phyloP scores from a whole-genome alignment of 805 yeast species.

The Ogataea naganishii region DNA sequence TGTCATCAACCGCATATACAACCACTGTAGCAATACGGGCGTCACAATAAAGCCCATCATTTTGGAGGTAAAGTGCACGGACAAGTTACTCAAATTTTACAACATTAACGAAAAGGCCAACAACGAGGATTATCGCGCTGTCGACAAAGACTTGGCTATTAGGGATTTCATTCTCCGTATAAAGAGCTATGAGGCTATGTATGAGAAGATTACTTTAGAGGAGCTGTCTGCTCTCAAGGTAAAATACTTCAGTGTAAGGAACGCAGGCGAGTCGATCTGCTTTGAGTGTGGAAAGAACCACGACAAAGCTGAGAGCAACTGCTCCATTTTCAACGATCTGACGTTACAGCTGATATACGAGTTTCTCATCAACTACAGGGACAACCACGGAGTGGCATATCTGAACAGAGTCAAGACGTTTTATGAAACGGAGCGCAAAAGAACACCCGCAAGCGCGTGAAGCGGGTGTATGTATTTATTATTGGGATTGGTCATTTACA shows the following conservation, averaged over 20 bases:
- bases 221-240: constrained; percentile 21
- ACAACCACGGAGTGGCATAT: constrained; percentile 22
- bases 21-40: constrained; percentile 38
- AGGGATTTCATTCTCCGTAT: constrained; percentile 53
- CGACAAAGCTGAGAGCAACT: constrained; percentile 8
- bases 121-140: constrained; percentile 50
- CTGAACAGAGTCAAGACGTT: constrained; percentile 21
- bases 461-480: no score
- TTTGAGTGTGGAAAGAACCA: constrained; percentile 23
- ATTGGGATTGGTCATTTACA: no score
- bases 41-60: constrained; percentile 39
- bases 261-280: constrained; percentile 26
- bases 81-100: constrained; percentile 40
- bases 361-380: constrained; percentile 26
- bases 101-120: constrained; percentile 59
- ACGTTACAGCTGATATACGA: constrained; percentile 19
- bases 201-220: constrained; percentile 26
- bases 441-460: no score
- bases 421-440: constrained; percentile 19
- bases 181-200: constrained; percentile 35
- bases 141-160: constrained; percentile 43
- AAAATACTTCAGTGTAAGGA: constrained; percentile 21
- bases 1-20: constrained; percentile 44
- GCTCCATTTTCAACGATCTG: constrained; percentile 10
- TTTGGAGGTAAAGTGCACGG: constrained; percentile 53